These are phyloP conservation scores for Cercophora samala DNA, from an alignment of 495 filamentous ascomycete species.

Conservation along the genomic window DNA sequence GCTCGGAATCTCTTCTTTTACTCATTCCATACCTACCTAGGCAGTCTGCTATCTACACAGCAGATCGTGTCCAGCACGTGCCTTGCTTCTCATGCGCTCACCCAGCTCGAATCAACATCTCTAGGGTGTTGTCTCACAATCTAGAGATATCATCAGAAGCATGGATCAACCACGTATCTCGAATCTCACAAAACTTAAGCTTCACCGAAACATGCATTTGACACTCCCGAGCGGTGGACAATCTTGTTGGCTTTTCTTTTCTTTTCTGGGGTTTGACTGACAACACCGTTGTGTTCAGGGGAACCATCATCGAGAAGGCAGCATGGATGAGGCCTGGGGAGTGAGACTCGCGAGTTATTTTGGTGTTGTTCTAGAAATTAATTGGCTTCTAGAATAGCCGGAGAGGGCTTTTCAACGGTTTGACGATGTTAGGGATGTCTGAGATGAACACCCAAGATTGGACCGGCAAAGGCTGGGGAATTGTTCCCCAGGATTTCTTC, in stretches of 20 bases:
- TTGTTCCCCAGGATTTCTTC: not conserved
- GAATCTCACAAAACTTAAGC: not conserved
- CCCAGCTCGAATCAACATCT: not conserved
- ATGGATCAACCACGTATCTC: not conserved
- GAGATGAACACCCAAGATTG: not conserved
- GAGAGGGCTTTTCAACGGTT: not conserved
- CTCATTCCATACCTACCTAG: too few species aligned
- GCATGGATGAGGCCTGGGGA: not conserved
- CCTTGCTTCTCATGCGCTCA: not conserved
- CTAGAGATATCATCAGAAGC: not conserved
- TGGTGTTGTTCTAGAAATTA: not conserved
- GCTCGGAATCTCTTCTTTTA: not conserved
- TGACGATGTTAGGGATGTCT: not conserved
- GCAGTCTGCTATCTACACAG: not conserved
- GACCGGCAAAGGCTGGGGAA: not conserved
- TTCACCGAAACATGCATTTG: not conserved
- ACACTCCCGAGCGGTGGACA: not conserved
- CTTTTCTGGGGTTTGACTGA: not conserved
- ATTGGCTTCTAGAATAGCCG: not conserved
- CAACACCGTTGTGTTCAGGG: not conserved
- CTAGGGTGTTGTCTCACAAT: not conserved
- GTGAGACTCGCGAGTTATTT: not conserved
- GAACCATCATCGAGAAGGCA: not conserved
- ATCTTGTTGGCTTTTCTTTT: not conserved
- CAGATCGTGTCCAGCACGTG: not conserved